These are phyloP conservation scores for Pichia membranifaciens DNA, from an alignment of 805 yeast species.

Conservation along the genomic window DNA sequence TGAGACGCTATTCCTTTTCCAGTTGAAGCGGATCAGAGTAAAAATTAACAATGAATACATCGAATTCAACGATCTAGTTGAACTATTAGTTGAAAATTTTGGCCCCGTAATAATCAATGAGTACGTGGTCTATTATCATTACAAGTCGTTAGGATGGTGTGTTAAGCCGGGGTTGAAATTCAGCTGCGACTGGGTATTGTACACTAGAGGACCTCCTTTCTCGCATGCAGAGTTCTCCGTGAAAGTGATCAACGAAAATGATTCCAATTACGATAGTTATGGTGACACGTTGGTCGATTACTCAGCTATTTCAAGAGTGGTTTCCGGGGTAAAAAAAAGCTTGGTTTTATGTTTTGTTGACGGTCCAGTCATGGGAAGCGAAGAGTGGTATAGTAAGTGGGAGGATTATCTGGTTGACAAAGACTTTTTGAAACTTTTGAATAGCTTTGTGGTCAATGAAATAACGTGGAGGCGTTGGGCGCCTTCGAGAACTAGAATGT, in stretches of 20 bases:
- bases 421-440: conserved; percentile 31
- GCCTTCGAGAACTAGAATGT: conserved; percentile 79
- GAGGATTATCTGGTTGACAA: conserved; percentile 11
- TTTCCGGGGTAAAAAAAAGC: conserved; percentile 80
- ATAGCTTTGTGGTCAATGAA: conserved; percentile 49
- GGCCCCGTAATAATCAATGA: conserved; percentile 32
- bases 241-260: conserved; percentile 16
- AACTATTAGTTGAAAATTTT: conserved; percentile 10
- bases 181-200: conserved; percentile 79
- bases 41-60: conserved; percentile 1
- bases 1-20: conserved; percentile 68
- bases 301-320: conserved; percentile 69
- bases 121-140: conserved; percentile 80
- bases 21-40: conserved; percentile 30
- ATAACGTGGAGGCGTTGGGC: conserved; percentile 76
- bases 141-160: conserved; percentile 90
- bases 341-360: conserved; percentile 65
- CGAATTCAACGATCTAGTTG: conserved; percentile 12
- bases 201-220: conserved; percentile 91
- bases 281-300: conserved; percentile 44
- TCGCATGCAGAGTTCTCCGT: conserved; percentile 87
- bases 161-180: conserved; percentile 87
- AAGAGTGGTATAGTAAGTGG: conserved; percentile 14
- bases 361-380: conserved; percentile 36
- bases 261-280: background rate